Conservation (phyloP, 345 rosid species). For the Populus alba region DNA sequence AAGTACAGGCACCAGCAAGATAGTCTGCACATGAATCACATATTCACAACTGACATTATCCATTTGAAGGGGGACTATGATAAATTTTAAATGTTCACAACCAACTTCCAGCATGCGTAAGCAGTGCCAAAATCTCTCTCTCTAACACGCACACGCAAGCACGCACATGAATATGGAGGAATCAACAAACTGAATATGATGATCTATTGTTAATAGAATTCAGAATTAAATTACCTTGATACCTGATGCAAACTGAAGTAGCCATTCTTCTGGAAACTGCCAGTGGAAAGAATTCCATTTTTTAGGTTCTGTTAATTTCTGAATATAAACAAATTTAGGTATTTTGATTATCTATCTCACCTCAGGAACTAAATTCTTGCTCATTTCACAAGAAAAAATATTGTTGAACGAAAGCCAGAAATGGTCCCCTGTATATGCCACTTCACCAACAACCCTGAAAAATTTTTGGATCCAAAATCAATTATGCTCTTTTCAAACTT, state of each 20-base stretch:
- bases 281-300: constrained; percentile 18
- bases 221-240: constrained; percentile 47
- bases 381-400: constrained; percentile 23
- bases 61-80: neutral
- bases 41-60: constrained; percentile 1
- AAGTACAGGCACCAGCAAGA: constrained; percentile 54
- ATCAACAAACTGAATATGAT: neutral
- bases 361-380: constrained; percentile 25
- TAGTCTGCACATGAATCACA: constrained; percentile 46
- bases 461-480: neutral
- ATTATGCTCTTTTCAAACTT: neutral
- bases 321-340: neutral
- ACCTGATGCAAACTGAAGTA: constrained; percentile 55
- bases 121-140: neutral
- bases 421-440: constrained; percentile 43
- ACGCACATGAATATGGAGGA: neutral
- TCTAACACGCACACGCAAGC: neutral
- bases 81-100: neutral
- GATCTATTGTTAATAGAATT: neutral
- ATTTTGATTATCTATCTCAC: constrained; percentile 21
- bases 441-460: constrained; percentile 52
- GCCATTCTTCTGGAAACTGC: constrained; percentile 66
- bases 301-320: neutral
- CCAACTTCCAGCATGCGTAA: neutral
- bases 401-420: constrained; percentile 43